Conservation (phyloP, 495 filamentous ascomycete species). For the Physcia stellaris region DNA sequence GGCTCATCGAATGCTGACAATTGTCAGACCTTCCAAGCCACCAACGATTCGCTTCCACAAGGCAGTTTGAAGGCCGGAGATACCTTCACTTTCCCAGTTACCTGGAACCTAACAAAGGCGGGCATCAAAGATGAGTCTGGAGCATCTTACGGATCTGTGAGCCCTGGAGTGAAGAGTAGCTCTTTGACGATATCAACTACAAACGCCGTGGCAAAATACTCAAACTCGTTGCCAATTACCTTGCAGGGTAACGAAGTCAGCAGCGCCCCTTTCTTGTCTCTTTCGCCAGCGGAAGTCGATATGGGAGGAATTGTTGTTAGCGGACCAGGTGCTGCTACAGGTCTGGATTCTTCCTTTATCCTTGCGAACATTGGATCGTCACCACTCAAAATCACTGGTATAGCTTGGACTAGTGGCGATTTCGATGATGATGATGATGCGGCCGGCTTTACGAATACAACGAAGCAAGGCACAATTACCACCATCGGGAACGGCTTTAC, state of each 20-base stretch:
- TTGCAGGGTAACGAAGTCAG: slow-evolving; percentile 21
- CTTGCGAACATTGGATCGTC: slow-evolving; percentile 24
- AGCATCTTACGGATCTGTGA: slow-evolving; percentile 13
- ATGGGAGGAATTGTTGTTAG: slow-evolving; percentile 25
- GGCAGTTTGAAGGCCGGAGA: slow-evolving; percentile 18
- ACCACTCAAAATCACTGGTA: slow-evolving; percentile 21
- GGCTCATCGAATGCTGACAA: too few species aligned
- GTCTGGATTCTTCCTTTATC: slow-evolving; percentile 18
- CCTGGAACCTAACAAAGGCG: slow-evolving; percentile 24
- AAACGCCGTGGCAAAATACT: slow-evolving; percentile 21
- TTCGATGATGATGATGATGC: slow-evolving; percentile 10
- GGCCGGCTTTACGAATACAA: slow-evolving; percentile 16
- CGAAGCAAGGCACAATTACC: slow-evolving; percentile 10
- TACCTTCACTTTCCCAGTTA: slow-evolving; percentile 25
- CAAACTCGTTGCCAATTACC: slow-evolving; percentile 18
- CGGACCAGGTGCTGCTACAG: slow-evolving; percentile 12
- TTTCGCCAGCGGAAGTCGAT: slow-evolving; percentile 20
- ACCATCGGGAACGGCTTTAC: slow-evolving; percentile 17
- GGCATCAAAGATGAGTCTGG: slow-evolving; percentile 21
- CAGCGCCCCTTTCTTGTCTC: slow-evolving; percentile 15
- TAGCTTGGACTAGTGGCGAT: slow-evolving; percentile 18
- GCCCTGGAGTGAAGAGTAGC: slow-evolving; percentile 20
- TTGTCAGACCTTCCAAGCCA: slow-evolving; percentile 18
- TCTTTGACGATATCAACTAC: slow-evolving; percentile 17
- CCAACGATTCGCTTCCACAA: slow-evolving; percentile 20